phyloP scores from a whole-genome alignment of 2,329 filamentous ascomycete species.

The Pseudogymnoascus sp. region DNA sequence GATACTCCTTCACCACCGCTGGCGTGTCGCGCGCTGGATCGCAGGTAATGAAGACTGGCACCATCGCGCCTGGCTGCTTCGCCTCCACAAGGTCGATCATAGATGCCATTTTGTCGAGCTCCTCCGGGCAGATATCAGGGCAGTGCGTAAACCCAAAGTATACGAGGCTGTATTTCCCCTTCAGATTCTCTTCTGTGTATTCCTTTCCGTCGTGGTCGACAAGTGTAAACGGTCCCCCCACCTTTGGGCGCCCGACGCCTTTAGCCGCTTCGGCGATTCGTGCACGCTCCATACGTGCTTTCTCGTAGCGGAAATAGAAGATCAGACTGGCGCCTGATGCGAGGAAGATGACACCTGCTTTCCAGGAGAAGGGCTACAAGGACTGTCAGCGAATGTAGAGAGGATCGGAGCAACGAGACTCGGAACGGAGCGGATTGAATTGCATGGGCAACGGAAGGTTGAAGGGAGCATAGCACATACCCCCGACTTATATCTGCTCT shows the following conservation, averaged over 20 bases:
- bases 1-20: conserved; percentile 72
- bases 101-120: conserved; percentile 97
- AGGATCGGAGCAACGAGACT: neutral
- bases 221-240: conserved; percentile 79
- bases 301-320: conserved; percentile 90
- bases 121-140: conserved; percentile 96
- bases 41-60: conserved; percentile 82
- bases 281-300: conserved; percentile 81
- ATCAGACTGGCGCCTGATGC: conserved; percentile 67
- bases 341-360: conserved; percentile 79
- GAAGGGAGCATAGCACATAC: conserved; percentile 15
- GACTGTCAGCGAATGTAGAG: neutral
- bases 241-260: conserved; percentile 84
- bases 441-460: neutral
- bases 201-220: conserved; percentile 71
- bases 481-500: conserved; percentile 24
- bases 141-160: conserved; percentile 99
- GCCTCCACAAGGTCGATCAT: conserved; percentile 71
- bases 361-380: conserved; percentile 80
- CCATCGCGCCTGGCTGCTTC: conserved; percentile 30
- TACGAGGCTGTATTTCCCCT: conserved; percentile 78
- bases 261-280: conserved; percentile 86
- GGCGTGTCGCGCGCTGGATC: conserved; percentile 89
- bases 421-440: neutral
- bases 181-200: conserved; percentile 73